These are phyloP conservation scores for Alternaria metachromatica DNA, from an alignment of 2,329 filamentous ascomycete species.

Conservation along the genomic window DNA sequence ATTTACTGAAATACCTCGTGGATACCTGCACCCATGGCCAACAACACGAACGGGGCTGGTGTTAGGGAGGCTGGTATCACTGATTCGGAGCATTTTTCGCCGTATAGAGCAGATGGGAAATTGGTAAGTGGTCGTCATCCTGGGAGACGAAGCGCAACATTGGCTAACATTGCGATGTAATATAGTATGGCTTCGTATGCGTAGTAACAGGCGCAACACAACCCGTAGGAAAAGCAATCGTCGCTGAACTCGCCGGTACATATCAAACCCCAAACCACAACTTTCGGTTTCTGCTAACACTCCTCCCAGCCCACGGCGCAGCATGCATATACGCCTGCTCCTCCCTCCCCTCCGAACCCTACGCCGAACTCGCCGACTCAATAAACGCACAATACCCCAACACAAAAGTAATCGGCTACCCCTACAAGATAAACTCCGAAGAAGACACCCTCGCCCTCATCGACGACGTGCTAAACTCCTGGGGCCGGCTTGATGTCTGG, in stretches of 20 bases:
- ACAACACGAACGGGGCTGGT: conserved; percentile 11
- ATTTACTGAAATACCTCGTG: not conserved
- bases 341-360: conserved; percentile 51
- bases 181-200: conserved; percentile 68
- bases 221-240: conserved; percentile 66
- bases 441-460: conserved; percentile 67
- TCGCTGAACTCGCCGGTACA: conserved; percentile 64
- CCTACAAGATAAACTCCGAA: conserved; percentile 65
- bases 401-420: conserved; percentile 68
- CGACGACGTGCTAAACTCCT: conserved; percentile 68
- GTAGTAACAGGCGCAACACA: conserved; percentile 68
- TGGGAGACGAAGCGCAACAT: not conserved
- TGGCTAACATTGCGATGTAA: not conserved
- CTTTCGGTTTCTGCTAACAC: too few relatives aligned
- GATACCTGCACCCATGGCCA: not conserved
- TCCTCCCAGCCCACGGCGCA: conserved; percentile 63
- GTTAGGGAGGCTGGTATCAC: conserved; percentile 1
- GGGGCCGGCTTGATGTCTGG: conserved; percentile 64
- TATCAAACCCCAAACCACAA: too few relatives aligned
- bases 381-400: conserved; percentile 54
- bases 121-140: conserved; percentile 49
- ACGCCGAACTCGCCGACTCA: conserved; percentile 53
- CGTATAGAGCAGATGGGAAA: conserved; percentile 65
- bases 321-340: conserved; percentile 69
- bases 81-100: conserved; percentile 61